phyloP scores from a whole-genome alignment of 345 rosid genomes.

The Populus tremula region DNA sequence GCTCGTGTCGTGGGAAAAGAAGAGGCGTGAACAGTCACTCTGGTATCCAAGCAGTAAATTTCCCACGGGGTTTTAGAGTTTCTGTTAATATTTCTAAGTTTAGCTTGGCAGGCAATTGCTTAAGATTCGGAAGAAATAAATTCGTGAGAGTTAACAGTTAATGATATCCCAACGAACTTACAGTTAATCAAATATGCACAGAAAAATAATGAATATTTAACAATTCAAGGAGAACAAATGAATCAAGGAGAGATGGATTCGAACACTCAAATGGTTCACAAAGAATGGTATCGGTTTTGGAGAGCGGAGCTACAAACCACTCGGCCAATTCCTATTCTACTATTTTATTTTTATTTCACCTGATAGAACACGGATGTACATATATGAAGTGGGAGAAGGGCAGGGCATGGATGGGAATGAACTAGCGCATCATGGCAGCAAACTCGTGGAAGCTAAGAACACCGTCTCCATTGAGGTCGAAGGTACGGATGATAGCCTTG shows the following conservation, averaged over 20 bases:
- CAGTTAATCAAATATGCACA: background rate
- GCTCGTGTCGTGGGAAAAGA: no score
- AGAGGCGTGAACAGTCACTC: no score
- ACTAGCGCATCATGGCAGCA: conserved; percentile 49
- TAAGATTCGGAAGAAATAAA: no score
- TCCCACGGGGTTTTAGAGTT: no score
- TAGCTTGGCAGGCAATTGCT: background rate
- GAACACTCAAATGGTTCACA: no score
- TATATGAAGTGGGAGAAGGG: background rate
- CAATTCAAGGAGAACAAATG: background rate
- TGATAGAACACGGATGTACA: background rate
- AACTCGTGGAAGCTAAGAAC: conserved; percentile 71
- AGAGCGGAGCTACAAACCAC: no score
- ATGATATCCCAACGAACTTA: background rate
- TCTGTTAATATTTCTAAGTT: no score
- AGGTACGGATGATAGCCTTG: conserved; percentile 50
- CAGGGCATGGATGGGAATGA: background rate
- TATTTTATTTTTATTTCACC: no score
- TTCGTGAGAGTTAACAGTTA: background rate
- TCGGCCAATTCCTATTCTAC: no score
- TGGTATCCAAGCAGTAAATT: no score
- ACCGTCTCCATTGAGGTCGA: conserved; percentile 70
- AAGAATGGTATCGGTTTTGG: no score
- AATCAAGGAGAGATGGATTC: background rate
- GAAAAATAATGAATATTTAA: background rate